Base-by-base conservation (phyloP, 2,329 filamentous ascomycete species). In the Ophiostoma novo-ulmi region DNA sequence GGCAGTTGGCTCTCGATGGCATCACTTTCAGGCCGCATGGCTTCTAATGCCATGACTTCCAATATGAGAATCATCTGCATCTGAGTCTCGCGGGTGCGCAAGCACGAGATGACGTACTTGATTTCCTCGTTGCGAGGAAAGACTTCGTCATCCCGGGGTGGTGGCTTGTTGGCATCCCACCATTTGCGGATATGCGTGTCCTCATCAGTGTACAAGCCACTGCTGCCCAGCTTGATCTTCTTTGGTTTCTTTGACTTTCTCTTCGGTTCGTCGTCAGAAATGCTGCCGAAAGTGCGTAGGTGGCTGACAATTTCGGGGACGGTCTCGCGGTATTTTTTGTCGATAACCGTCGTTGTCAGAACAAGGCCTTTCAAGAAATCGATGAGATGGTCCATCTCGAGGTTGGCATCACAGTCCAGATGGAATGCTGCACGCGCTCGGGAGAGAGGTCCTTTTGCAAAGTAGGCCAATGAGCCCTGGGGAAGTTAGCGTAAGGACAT, bases 401-500 rank as follows among this genome's bases (percentile, higher is more conserved):
- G 79, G 31, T 83, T 85, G 7, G 85, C 81, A 77, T 89, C 87
- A 69, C 85, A 85, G 72, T 88, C 85, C 17, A 88, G 80, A 71
- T 89, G 87, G 73, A 92, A 92, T 17, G 88, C 86, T 66, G 89
- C 90, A 72, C 91, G 86, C 65, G 91, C 89, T 75, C 91, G 85
- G 64, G 91, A 92, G 26, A 95, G 81, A 1, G 92, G 91, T 0
- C 91, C 92, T 80, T 95, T 95, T 26, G 89, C 89, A 79, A 94
- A 94, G 78, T 94, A 95, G 71, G 91, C 91, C 71, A 94, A 81
- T 3, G 91, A 92, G 44, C 90, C 91, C 85, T 91, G 63, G 11
- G 41, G 13, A 14, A 3, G 10, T 36, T 61, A 20, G 64, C 17
- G 26, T 6, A 11, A 4, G 8, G 22, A 58, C 8, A 13, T 4